Percentiles rank a stretch among this genome's conserved stretches.
Conservation (phyloP, 768 basidiomycete genomes). For the Mrakia blollopis region DNA sequence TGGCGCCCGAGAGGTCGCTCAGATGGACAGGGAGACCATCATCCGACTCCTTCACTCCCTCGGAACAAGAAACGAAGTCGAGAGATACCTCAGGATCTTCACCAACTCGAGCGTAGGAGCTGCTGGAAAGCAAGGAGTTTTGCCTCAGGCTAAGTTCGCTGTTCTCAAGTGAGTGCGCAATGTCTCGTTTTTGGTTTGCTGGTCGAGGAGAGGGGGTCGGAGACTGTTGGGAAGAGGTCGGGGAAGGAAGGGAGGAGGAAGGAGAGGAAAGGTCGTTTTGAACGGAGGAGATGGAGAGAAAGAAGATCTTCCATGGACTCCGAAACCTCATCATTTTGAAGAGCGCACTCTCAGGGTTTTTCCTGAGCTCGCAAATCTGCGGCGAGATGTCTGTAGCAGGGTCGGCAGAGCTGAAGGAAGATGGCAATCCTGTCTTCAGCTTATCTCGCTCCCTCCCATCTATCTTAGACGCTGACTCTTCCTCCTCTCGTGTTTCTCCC, state of each 20-base stretch:
- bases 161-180: constrained; percentile 70
- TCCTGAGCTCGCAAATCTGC: no score
- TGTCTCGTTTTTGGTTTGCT: background rate
- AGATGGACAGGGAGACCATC: constrained; percentile 65
- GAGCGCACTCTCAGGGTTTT: background rate
- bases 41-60: constrained; percentile 93
- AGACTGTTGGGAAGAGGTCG: background rate
- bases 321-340: background rate
- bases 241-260: background rate
- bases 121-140: constrained; percentile 38
- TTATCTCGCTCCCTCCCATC: background rate
- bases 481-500: background rate
- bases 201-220: background rate
- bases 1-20: constrained; percentile 20
- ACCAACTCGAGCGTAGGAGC: constrained; percentile 85
- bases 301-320: no score
- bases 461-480: constrained; percentile 14
- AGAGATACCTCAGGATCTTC: constrained; percentile 96
- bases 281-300: background rate
- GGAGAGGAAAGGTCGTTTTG: background rate
- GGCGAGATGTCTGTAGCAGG: background rate
- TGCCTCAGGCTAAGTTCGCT: constrained; percentile 73
- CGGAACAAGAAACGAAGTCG: constrained; percentile 94
- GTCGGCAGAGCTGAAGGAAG: background rate
- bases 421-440: background rate